Base-by-base conservation (phyloP, 257 asterid genomes). In the Craterostigma plantagineum region DNA sequence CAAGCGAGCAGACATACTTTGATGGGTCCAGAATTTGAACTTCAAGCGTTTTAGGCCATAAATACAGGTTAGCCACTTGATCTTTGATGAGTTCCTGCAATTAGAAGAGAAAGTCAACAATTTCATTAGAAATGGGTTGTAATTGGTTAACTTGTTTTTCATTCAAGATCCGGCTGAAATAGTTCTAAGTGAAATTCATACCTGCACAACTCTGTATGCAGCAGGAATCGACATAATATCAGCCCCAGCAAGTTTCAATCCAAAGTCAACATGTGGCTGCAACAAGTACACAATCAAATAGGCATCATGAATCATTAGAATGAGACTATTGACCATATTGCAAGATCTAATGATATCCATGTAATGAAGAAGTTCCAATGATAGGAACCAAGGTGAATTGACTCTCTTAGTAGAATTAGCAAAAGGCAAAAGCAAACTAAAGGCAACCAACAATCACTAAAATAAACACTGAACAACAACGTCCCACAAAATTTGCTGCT, bases 201-300 rank as follows among this genome's bases (percentile, higher is more conserved):
- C 98, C 86, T 87, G 98, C 56, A 83, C 87, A 55, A 83, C 58
- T 56, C 80, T 61, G 62, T 90, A 90, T 34, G 68, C 72, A 18
- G 92, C 99, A 9, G 99, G 99, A 60, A 90, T 77, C 17, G 99
- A 67, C 99, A 90, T 90, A 12, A 71, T 84, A 62, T 90, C 99
- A 34, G 80, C 94, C 16, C 99, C 99, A 11, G 83, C 48, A 36
- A 90, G 72, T 76, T 83, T 90, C 23, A 77, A 73, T 62, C 99
- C 99, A 62, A 80, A 90, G 63, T 90, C 99, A 15, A 90, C 92
- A 54, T 83, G 95, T 46, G 99, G 99, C 99, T 90, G 30, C 30
- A 23, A 23, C 30, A 23, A 23, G 30, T 23, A 2, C 30, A 23
- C 6, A 23, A 23, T 23, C 30, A 6, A 23, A 23, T 23, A 6